Conservation (phyloP, 331 rosid species). For the Prunus yedoensis region DNA sequence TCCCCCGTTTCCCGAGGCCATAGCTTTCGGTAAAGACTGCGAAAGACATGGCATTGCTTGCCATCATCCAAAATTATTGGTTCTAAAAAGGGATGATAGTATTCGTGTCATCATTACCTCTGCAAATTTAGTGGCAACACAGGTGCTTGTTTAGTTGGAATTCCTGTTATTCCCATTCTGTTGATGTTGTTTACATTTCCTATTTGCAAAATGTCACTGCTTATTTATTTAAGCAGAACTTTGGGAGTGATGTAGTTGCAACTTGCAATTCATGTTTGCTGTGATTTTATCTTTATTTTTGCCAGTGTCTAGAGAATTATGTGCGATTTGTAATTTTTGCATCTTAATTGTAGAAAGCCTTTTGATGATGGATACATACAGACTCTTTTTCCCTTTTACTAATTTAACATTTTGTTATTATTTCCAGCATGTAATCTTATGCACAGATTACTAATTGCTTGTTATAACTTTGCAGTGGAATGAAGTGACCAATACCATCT, state of each 20-base stretch:
- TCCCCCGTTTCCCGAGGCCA: conserved; percentile 72
- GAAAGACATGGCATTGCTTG: conserved; percentile 77
- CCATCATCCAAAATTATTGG: conserved; percentile 80
- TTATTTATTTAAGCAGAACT: background rate
- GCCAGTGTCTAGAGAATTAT: background rate
- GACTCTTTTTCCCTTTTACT: background rate
- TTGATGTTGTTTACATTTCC: background rate
- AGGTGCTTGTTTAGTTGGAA: conserved; percentile 48
- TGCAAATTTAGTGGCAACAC: conserved; percentile 77
- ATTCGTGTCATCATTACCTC: conserved; percentile 77
- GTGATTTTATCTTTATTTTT: background rate
- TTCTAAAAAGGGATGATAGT: conserved; percentile 60
- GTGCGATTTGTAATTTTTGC: background rate
- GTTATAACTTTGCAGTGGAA: conserved; percentile 56
- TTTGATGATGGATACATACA: background rate
- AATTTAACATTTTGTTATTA: background rate
- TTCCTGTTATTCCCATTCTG: conserved; percentile 17
- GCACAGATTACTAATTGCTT: conserved; percentile 6
- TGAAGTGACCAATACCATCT: conserved; percentile 69
- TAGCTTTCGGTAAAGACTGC: conserved; percentile 68
- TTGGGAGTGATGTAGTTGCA: background rate
- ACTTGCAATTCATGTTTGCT: background rate
- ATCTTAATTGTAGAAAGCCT: background rate
- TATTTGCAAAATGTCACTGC: background rate
- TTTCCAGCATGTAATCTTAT: background rate